phyloP scores from a whole-genome alignment of 257 asterid genomes.

The Eucommia ulmoides region DNA sequence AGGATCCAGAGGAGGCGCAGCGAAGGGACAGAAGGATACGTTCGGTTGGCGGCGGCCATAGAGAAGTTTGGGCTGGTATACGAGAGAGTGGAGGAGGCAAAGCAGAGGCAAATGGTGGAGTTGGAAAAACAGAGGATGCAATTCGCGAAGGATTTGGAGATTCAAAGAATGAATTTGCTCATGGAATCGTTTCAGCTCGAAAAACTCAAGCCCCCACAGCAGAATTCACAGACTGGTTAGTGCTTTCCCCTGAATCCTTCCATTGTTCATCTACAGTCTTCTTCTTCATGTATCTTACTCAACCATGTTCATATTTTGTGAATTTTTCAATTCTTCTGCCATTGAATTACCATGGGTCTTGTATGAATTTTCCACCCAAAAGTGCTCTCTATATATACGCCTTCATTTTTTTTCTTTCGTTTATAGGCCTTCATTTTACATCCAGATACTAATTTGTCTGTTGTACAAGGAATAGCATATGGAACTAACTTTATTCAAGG shows the following conservation, averaged over 20 bases:
- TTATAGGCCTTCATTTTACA: too few species aligned
- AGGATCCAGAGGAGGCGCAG: slow-evolving; percentile 15
- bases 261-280: too few species aligned
- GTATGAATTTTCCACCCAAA: too few species aligned
- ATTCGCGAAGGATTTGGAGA: slow-evolving; percentile 76
- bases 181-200: slow-evolving; percentile 65
- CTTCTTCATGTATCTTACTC: too few species aligned
- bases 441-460: too few species aligned
- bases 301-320: too few species aligned
- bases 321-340: too few species aligned
- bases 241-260: not conserved
- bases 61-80: slow-evolving; percentile 48
- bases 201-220: slow-evolving; percentile 44
- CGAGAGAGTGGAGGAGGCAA: slow-evolving; percentile 70
- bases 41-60: slow-evolving; percentile 58
- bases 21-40: slow-evolving; percentile 29
- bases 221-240: slow-evolving; percentile 31
- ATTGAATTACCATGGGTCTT: too few species aligned
- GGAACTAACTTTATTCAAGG: too few species aligned
- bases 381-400: too few species aligned
- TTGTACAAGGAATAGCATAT: too few species aligned
- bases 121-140: slow-evolving; percentile 87
- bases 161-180: slow-evolving; percentile 68
- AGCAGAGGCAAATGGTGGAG: slow-evolving; percentile 83
- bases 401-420: too few species aligned